Percentiles rank a stretch among this genome's conserved stretches.
phyloP scores from a whole-genome alignment of 441 rosid genomes.

The Syzygium syzygioides region DNA sequence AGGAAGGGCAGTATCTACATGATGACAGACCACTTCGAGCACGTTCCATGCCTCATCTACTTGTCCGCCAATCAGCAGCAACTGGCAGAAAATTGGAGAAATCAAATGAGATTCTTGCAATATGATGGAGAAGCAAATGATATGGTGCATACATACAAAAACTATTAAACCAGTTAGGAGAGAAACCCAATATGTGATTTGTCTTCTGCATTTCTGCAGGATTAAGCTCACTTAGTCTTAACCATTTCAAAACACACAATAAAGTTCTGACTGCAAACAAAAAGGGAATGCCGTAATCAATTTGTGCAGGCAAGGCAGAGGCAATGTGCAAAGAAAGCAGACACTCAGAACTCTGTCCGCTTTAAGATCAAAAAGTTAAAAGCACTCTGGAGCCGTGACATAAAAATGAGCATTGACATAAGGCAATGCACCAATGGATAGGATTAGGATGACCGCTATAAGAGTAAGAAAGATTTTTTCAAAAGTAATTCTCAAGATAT shows the following conservation, averaged over 20 bases:
- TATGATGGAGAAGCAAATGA: not conserved
- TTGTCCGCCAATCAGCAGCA: conserved; percentile 60
- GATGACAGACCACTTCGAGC: conserved; percentile 44
- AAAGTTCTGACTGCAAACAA: not conserved
- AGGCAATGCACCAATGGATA: not conserved
- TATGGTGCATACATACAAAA: not conserved
- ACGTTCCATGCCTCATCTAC: conserved; percentile 50
- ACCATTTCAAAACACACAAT: not conserved
- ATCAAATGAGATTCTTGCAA: not conserved
- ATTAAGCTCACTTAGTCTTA: not conserved
- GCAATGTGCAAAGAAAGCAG: not conserved
- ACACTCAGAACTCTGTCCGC: not conserved
- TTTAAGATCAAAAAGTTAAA: not conserved
- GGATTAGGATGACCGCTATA: not conserved
- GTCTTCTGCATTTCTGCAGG: not conserved
- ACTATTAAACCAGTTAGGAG: not conserved
- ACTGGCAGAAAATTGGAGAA: conserved; percentile 28
- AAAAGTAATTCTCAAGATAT: not conserved
- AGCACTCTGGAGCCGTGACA: not conserved
- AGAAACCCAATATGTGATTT: not conserved
- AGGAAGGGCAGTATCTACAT: conserved; percentile 37
- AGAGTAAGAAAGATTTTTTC: not conserved
- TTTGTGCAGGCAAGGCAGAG: not conserved
- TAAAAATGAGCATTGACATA: not conserved
- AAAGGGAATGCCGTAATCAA: not conserved